phyloP scores from a whole-genome alignment of 164 flowering plant genomes.

The Sedum album region DNA sequence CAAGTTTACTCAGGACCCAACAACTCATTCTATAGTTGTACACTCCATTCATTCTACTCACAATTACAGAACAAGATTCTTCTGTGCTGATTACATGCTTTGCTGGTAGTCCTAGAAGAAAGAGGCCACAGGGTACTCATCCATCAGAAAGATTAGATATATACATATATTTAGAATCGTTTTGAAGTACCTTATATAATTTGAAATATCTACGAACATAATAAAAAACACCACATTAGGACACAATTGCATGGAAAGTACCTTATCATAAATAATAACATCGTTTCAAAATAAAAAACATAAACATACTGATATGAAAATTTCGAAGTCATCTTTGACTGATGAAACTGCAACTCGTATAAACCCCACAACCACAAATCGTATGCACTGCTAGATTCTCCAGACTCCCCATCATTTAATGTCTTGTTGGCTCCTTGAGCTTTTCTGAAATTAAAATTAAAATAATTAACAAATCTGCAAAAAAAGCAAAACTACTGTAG shows the following conservation, averaged over 20 bases:
- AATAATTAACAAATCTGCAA: neutral
- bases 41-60: neutral
- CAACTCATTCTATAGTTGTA: neutral
- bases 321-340: neutral
- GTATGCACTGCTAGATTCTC: neutral
- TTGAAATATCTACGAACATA: neutral
- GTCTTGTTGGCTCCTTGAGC: neutral
- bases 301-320: neutral
- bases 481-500: neutral
- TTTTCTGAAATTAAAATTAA: neutral
- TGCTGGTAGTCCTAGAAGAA: no score
- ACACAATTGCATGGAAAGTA: neutral
- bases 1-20: slow-evolving; percentile 14
- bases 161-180: no score
- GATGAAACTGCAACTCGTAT: neutral
- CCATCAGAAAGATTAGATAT: no score
- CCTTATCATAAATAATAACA: no score
- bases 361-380: neutral
- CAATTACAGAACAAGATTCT: neutral
- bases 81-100: no score
- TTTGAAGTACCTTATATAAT: no score
- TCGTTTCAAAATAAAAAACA: neutral
- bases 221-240: neutral
- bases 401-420: neutral
- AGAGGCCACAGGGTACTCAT: no score